phyloP scores from a whole-genome alignment of 2,329 filamentous ascomycete genomes.

The Aquanectria penicillioides region DNA sequence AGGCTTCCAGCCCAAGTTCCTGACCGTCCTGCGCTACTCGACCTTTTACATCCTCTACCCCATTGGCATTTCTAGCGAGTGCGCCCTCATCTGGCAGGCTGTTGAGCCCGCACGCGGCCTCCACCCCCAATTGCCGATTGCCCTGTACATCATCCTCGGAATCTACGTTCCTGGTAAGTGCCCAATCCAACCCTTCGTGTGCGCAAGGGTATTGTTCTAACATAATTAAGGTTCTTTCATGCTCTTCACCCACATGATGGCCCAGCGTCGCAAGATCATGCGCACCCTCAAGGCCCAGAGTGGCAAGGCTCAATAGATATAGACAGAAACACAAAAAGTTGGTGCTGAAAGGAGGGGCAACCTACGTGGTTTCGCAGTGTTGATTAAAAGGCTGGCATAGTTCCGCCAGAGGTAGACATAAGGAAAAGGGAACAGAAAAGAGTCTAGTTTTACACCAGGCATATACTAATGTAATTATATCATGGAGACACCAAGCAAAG shows the following conservation, averaged over 20 bases:
- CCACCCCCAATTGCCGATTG: slow-evolving; percentile 63
- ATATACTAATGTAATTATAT: slow-evolving; percentile 15
- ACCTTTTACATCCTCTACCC: slow-evolving; percentile 95
- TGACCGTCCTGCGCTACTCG: slow-evolving; percentile 90
- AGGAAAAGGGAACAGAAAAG: background rate
- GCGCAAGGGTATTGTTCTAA: background rate
- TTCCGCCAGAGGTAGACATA: background rate
- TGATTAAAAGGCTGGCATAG: background rate
- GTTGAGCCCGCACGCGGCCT: slow-evolving; percentile 65
- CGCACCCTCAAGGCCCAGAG: slow-evolving; percentile 65
- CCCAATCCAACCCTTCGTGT: background rate
- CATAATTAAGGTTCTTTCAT: slow-evolving; percentile 72
- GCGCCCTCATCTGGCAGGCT: slow-evolving; percentile 78
- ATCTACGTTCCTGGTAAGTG: slow-evolving; percentile 83
- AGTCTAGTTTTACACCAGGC: background rate
- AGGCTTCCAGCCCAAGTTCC: slow-evolving; percentile 67
- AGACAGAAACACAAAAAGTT: background rate
- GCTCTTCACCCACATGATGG: slow-evolving; percentile 94
- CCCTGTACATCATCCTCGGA: slow-evolving; percentile 72
- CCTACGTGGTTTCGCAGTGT: background rate
- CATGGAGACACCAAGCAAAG: slow-evolving; percentile 4
- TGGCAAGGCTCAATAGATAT: slow-evolving; percentile 49
- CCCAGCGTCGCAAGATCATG: slow-evolving; percentile 84
- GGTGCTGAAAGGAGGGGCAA: background rate
- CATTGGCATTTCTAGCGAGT: slow-evolving; percentile 89